phyloP scores from a whole-genome alignment of 441 rosid genomes.

The Arabidopsis lyrata region DNA sequence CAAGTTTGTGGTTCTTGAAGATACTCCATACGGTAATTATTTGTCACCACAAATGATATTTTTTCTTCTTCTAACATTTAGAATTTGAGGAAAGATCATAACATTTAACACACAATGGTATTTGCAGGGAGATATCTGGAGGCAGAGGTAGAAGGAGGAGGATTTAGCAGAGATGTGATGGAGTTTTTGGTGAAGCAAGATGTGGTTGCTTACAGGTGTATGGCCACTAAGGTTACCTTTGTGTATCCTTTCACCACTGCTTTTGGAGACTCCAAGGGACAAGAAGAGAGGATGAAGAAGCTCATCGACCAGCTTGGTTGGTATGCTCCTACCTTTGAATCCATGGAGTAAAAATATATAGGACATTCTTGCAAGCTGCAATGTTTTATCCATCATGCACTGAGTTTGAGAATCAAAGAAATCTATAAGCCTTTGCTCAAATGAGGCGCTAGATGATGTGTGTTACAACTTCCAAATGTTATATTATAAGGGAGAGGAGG shows the following conservation, averaged over 20 bases:
- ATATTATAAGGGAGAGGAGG: not conserved
- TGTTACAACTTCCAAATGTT: not conserved
- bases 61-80: not conserved
- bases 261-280: constrained; percentile 86
- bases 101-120: not conserved
- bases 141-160: constrained; percentile 85
- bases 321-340: constrained; percentile 81
- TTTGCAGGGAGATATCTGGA: constrained; percentile 66
- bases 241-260: constrained; percentile 94
- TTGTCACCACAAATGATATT: not conserved
- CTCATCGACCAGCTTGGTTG: constrained; percentile 73
- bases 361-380: not conserved
- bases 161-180: constrained; percentile 71
- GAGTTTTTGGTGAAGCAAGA: constrained; percentile 86
- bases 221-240: constrained; percentile 85
- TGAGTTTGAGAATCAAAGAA: constrained; percentile 7
- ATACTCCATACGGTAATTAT: constrained; percentile 68
- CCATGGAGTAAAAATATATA: constrained; percentile 58
- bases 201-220: constrained; percentile 71
- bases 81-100: too few species aligned
- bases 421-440: not conserved
- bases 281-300: constrained; percentile 77
- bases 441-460: not conserved
- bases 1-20: constrained; percentile 61
- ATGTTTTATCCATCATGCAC: not conserved